Percentiles rank a stretch among this genome's conserved stretches.
These are phyloP conservation scores for Blastobotrys capitulatus DNA, from an alignment of 1,139 yeast genomes.

Conservation along the genomic window DNA sequence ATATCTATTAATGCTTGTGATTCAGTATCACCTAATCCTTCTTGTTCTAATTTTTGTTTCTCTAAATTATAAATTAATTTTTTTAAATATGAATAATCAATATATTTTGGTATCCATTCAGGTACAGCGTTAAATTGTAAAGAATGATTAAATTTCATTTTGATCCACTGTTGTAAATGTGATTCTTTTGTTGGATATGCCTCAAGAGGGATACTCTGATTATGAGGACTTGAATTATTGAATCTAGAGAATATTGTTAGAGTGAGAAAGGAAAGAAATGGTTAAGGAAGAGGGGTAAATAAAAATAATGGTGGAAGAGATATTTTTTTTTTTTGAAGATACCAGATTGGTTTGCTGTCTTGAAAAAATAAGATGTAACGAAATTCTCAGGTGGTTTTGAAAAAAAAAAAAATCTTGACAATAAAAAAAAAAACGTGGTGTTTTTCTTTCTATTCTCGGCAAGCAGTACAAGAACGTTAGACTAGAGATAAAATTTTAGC, in stretches of 20 bases:
- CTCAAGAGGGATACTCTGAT: conserved; percentile 8
- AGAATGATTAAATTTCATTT: conserved; percentile 73
- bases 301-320: neutral
- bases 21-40: conserved; percentile 27
- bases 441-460: too few species aligned
- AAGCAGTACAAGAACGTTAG: too few species aligned
- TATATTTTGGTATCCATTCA: conserved; percentile 67
- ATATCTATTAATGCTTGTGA: conserved; percentile 34
- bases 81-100: conserved; percentile 60
- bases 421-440: too few species aligned
- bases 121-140: conserved; percentile 76
- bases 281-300: neutral
- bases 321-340: too few species aligned
- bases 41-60: conserved; percentile 31
- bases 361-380: too few species aligned
- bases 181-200: neutral
- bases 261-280: neutral
- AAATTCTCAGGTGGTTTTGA: too few species aligned
- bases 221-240: neutral
- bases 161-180: conserved; percentile 1
- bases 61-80: conserved; percentile 51
- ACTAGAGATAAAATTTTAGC: too few species aligned
- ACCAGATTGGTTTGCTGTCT: too few species aligned
- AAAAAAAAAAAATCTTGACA: too few species aligned
- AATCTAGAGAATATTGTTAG: neutral